phyloP scores from a whole-genome alignment of 257 asterid species.

The Plantago ovata region DNA sequence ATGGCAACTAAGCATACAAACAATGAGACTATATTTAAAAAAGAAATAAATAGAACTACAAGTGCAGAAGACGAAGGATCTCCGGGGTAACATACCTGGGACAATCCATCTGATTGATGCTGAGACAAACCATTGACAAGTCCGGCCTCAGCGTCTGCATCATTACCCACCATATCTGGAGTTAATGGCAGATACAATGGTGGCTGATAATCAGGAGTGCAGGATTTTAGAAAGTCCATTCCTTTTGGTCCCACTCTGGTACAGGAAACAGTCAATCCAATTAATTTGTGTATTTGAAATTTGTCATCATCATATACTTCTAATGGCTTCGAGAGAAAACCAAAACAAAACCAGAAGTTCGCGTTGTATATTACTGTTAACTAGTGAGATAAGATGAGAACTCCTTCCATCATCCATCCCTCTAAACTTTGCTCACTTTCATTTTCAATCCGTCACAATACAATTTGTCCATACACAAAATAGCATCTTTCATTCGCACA shows the following conservation, averaged over 20 bases:
- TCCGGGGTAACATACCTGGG: constrained; percentile 44
- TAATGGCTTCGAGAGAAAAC: background rate
- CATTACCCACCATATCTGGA: constrained; percentile 54
- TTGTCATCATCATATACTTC: constrained; percentile 6
- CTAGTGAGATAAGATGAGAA: constrained; percentile 12
- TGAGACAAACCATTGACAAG: constrained; percentile 33
- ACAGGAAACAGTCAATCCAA: constrained; percentile 22
- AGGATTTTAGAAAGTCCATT: constrained; percentile 61
- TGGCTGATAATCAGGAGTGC: constrained; percentile 91
- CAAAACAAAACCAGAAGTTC: background rate
- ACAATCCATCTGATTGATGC: constrained; percentile 41
- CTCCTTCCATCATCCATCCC: too few species aligned
- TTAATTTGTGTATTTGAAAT: constrained; percentile 16
- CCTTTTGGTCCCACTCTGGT: constrained; percentile 83
- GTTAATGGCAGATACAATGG: constrained; percentile 60
- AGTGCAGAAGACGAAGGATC: constrained; percentile 10
- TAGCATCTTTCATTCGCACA: too few species aligned
- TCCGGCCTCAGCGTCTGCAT: constrained; percentile 33
- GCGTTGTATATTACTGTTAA: background rate
- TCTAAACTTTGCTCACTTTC: too few species aligned
- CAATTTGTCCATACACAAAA: too few species aligned
- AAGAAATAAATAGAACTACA: background rate
- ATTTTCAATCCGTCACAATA: too few species aligned
- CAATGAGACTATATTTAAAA: background rate
- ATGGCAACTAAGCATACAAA: constrained; percentile 9